Percentiles rank a stretch among this genome's conserved stretches.
Evolutionary conservation across 768 basidiomycete genomes (phyloP).

Genomic region (Lactarius hengduanensis): DNA sequence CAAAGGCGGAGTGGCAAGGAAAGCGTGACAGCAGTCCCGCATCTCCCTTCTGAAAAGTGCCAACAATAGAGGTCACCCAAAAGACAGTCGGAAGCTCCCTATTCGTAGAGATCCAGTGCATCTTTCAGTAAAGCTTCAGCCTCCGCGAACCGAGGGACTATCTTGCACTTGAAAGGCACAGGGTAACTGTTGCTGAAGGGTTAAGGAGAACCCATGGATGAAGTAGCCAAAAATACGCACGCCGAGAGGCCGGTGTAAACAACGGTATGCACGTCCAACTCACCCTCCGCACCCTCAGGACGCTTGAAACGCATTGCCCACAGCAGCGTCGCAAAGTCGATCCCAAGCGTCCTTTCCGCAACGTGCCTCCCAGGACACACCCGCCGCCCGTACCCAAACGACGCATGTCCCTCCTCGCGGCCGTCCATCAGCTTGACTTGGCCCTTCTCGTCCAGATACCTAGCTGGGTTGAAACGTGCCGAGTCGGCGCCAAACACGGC

Average conservation of each 20-base stretch:
- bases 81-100: not conserved
- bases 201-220: not conserved
- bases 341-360: not conserved
- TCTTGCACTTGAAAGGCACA: conserved; percentile 3
- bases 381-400: not conserved
- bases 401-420: not conserved
- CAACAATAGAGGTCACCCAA: not conserved
- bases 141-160: conserved; percentile 9
- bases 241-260: not conserved
- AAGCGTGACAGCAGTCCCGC: not conserved
- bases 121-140: not conserved
- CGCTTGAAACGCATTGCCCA: conserved; percentile 2
- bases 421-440: not conserved
- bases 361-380: not conserved
- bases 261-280: not conserved
- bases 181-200: not conserved
- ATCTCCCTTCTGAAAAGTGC: not conserved
- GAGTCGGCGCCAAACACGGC: not conserved
- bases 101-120: not conserved
- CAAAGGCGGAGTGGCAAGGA: not conserved
- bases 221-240: not conserved
- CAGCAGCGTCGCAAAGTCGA: conserved; percentile 4
- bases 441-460: not conserved
- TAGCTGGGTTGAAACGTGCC: not conserved
- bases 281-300: not conserved